Percentiles rank a stretch among this genome's conserved stretches.
These are phyloP conservation scores for Huiozyma sinensis DNA, from an alignment of 805 yeast genomes.

Conservation along the genomic window DNA sequence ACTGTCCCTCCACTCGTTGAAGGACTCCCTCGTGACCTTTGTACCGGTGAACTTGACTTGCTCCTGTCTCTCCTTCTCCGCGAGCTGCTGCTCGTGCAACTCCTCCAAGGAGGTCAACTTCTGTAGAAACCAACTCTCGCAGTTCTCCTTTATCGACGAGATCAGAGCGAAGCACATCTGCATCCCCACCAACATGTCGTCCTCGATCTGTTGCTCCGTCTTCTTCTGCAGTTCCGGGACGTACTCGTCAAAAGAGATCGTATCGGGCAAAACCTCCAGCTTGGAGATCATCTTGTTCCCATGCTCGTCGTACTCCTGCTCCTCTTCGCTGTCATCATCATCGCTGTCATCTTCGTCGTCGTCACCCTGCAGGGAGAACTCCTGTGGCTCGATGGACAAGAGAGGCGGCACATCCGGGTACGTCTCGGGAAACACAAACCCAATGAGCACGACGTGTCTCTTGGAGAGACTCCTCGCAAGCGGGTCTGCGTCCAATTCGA, in stretches of 20 bases:
- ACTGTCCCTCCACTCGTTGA: slow-evolving; percentile 53
- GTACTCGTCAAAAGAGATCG: slow-evolving; percentile 47
- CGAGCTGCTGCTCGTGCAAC: slow-evolving; percentile 45
- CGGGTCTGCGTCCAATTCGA: slow-evolving; percentile 43
- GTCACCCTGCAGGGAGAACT: slow-evolving; percentile 20
- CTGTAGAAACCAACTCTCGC: slow-evolving; percentile 56
- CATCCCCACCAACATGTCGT: slow-evolving; percentile 72
- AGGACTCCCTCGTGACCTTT: slow-evolving; percentile 72
- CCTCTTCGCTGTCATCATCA: slow-evolving; percentile 30
- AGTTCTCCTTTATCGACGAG: slow-evolving; percentile 68
- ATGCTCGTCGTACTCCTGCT: slow-evolving; percentile 33
- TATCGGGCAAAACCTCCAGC: slow-evolving; percentile 45
- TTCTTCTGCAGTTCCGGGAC: slow-evolving; percentile 21
- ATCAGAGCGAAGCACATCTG: slow-evolving; percentile 81
- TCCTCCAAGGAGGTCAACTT: slow-evolving; percentile 46
- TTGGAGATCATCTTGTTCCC: slow-evolving; percentile 37
- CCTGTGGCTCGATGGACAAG: slow-evolving; percentile 34
- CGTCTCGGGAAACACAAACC: slow-evolving; percentile 60
- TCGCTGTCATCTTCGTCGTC: slow-evolving; percentile 29
- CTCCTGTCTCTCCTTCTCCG: slow-evolving; percentile 65
- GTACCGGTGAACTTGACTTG: slow-evolving; percentile 89
- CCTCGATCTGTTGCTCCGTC: slow-evolving; percentile 32
- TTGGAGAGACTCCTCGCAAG: slow-evolving; percentile 33
- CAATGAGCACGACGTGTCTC: slow-evolving; percentile 43
- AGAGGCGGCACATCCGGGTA: slow-evolving; percentile 79